Conservation (phyloP, 768 basidiomycete species). For the Kwoniella dendrophila region DNA sequence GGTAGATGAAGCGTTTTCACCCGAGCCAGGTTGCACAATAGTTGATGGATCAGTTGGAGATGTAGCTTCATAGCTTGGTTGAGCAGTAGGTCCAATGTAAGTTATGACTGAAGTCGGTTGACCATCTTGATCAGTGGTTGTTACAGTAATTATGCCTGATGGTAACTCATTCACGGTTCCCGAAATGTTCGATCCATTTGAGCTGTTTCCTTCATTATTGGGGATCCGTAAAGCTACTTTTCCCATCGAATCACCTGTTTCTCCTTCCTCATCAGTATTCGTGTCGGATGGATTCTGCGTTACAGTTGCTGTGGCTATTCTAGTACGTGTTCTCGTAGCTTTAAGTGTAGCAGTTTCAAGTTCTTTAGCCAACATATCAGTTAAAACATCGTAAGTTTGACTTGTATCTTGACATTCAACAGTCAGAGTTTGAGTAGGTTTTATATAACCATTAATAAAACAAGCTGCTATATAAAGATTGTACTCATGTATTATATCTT, state of each 20-base stretch:
- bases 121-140: constrained; percentile 1
- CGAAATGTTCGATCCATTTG: no score
- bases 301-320: no score
- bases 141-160: neutral
- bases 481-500: constrained; percentile 3
- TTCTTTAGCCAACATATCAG: neutral
- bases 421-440: constrained; percentile 6
- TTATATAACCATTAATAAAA: neutral
- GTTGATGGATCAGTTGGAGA: neutral
- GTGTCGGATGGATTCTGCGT: neutral
- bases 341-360: neutral
- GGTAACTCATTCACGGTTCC: neutral
- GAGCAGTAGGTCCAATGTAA: neutral
- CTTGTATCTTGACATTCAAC: constrained; percentile 1
- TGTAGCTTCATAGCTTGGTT: neutral
- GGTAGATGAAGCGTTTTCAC: neutral
- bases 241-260: neutral
- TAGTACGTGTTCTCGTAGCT: no score
- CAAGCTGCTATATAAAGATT: constrained; percentile 17
- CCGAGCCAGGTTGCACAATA: neutral
- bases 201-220: neutral
- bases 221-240: neutral
- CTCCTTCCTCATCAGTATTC: neutral
- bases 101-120: constrained; percentile 5
- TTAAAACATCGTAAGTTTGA: neutral